These are phyloP conservation scores for Xylariaceae sp. DNA, from an alignment of 2,329 filamentous ascomycete species.

Conservation along the genomic window DNA sequence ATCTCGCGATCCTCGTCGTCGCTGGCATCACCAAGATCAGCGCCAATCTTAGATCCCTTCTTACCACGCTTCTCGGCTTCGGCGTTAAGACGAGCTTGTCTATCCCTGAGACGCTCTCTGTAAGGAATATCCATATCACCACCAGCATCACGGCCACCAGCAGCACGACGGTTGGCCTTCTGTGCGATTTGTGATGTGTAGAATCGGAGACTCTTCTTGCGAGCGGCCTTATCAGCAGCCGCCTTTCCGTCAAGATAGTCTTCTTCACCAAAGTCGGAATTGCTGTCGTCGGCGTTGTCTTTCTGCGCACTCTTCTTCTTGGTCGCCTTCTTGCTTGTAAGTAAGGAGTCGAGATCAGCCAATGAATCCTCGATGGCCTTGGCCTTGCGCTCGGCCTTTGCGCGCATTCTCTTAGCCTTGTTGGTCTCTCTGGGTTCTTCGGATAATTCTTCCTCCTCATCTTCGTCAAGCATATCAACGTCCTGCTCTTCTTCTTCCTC, in stretches of 20 bases:
- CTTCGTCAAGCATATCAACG: conserved; percentile 33
- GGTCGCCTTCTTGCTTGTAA: conserved; percentile 41
- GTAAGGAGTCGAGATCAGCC: conserved; percentile 63
- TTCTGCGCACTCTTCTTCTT: conserved; percentile 39
- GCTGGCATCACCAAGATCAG: conserved; percentile 62
- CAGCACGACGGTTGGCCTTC: conserved; percentile 80
- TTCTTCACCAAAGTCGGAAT: conserved; percentile 93
- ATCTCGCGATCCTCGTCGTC: conserved; percentile 60
- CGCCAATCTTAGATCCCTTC: conserved; percentile 55
- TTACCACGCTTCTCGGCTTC: conserved; percentile 81
- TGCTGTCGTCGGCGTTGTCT: conserved; percentile 42
- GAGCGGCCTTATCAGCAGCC: conserved; percentile 78
- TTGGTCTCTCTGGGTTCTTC: conserved; percentile 23
- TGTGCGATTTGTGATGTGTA: conserved; percentile 97
- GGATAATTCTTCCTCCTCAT: conserved; percentile 31
- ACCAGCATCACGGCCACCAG: conserved; percentile 66
- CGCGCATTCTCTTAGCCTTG: conserved; percentile 34
- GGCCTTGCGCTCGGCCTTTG: conserved; percentile 38
- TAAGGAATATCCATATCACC: conserved; percentile 82
- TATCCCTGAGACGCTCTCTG: conserved; percentile 79
- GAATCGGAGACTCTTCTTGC: conserved; percentile 90
- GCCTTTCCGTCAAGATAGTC: conserved; percentile 69
- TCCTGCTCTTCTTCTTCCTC: conserved; percentile 30
- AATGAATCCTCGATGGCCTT: conserved; percentile 65
- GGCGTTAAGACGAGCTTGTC: conserved; percentile 79